phyloP scores from a whole-genome alignment of 2,329 filamentous ascomycete genomes.

The Madurella fahalii region DNA sequence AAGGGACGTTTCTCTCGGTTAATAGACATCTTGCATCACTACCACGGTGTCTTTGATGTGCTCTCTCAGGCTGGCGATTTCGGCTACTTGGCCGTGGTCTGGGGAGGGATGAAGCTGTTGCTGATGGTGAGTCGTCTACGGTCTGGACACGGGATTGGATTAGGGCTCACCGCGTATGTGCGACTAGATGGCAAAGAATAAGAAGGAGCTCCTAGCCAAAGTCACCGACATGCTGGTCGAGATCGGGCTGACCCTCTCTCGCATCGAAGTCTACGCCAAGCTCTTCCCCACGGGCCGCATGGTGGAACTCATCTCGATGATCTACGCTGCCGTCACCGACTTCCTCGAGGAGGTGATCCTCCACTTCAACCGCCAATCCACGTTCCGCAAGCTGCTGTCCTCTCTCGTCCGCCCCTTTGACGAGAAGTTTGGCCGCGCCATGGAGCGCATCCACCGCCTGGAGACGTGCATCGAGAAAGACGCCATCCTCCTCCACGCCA shows the following conservation, averaged over 20 bases:
- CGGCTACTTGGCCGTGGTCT: constrained; percentile 26
- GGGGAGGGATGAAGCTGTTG: constrained; percentile 22
- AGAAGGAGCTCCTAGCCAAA: constrained; percentile 22
- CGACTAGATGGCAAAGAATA: constrained; percentile 26
- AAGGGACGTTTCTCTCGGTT: constrained; percentile 16
- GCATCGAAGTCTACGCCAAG: constrained; percentile 23
- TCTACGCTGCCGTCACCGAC: constrained; percentile 27
- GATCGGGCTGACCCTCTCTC: constrained; percentile 25
- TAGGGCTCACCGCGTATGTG: too few species aligned
- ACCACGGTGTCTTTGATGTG: constrained; percentile 28
- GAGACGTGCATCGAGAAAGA: constrained; percentile 18
- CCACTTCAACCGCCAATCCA: constrained; percentile 16
- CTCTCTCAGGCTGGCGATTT: constrained; percentile 26
- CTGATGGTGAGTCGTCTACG: constrained; percentile 6
- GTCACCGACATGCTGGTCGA: constrained; percentile 27
- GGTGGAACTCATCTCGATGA: constrained; percentile 26
- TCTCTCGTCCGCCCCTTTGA: constrained; percentile 15
- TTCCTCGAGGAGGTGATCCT: constrained; percentile 24
- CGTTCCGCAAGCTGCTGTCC: constrained; percentile 6
- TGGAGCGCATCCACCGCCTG: constrained; percentile 16
- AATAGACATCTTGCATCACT: constrained; percentile 24
- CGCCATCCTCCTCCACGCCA: constrained; percentile 12
- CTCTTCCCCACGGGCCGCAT: constrained; percentile 27
- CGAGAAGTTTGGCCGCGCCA: constrained; percentile 16
- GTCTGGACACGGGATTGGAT: not conserved